These are phyloP conservation scores for Candida sakaeoensis DNA, from an alignment of 805 yeast genomes.

Conservation along the genomic window DNA sequence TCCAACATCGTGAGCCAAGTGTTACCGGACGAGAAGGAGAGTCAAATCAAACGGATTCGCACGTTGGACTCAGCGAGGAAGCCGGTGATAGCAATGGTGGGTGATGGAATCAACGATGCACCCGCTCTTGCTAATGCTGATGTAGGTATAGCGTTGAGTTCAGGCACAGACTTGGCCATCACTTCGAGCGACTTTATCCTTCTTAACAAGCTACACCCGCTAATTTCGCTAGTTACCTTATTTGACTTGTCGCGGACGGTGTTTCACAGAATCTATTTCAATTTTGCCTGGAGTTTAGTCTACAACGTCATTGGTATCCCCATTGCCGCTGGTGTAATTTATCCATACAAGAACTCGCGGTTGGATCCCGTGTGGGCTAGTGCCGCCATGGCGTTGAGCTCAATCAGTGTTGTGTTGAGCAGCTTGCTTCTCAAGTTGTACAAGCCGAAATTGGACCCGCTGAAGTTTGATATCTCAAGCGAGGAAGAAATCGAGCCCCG, in stretches of 20 bases:
- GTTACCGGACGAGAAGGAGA: conserved; percentile 69
- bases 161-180: conserved; percentile 74
- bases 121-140: conserved; percentile 75
- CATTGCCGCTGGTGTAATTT: conserved; percentile 64
- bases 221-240: conserved; percentile 51
- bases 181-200: conserved; percentile 73
- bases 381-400: conserved; percentile 62
- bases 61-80: conserved; percentile 17
- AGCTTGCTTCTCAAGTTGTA: conserved; percentile 50
- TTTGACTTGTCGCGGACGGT: conserved; percentile 49
- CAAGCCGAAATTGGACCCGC: conserved; percentile 31
- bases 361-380: conserved; percentile 64
- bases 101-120: conserved; percentile 83
- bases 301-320: conserved; percentile 59
- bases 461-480: conserved; percentile 10
- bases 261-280: conserved; percentile 51
- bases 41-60: conserved; percentile 54
- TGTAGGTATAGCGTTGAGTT: conserved; percentile 72
- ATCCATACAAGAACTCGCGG: conserved; percentile 51
- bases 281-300: conserved; percentile 57
- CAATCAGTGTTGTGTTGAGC: conserved; percentile 55
- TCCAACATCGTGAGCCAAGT: conserved; percentile 62
- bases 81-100: conserved; percentile 67
- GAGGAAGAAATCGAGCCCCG: conserved; percentile 12
- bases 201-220: conserved; percentile 49